Conservation (phyloP, 2,329 filamentous ascomycete genomes). For the Pyrenophora graminea region DNA sequence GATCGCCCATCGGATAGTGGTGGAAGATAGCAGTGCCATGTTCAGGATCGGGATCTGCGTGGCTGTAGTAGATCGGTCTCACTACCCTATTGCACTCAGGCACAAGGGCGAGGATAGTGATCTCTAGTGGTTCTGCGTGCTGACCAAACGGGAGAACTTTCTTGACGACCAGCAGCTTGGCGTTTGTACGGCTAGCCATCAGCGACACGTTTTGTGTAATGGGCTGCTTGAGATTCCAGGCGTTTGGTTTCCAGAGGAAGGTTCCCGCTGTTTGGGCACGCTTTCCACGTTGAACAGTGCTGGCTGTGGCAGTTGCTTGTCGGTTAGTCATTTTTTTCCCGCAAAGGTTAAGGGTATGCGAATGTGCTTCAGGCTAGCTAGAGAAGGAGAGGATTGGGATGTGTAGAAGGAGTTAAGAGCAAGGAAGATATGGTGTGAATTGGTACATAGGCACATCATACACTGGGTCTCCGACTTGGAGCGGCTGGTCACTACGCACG, state of each 20-base stretch:
- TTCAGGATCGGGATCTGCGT: conserved; percentile 6
- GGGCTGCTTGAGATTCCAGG: conserved; percentile 3
- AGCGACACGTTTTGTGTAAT: conserved; percentile 1
- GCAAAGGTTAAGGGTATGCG: background rate
- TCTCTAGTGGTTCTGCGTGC: conserved; percentile 17
- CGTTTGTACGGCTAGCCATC: conserved; percentile 8
- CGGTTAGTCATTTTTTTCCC: conserved; percentile 8
- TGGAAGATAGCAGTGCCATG: conserved; percentile 26
- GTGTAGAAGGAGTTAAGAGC: too few species aligned
- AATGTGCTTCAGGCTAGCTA: background rate
- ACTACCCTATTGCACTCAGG: conserved; percentile 28
- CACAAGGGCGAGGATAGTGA: conserved; percentile 14
- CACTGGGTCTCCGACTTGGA: too few species aligned
- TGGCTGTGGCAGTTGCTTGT: background rate
- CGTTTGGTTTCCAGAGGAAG: conserved; percentile 12
- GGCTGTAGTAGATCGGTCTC: conserved; percentile 15
- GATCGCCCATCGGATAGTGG: conserved; percentile 28
- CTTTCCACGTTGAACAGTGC: background rate
- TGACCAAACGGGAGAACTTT: conserved; percentile 18
- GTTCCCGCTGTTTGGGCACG: background rate
- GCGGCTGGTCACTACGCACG: too few species aligned
- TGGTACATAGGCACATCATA: too few species aligned
- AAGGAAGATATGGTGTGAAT: too few species aligned
- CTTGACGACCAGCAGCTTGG: conserved; percentile 20
- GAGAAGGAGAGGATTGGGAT: background rate